Base-by-base conservation (phyloP, 192 early-diverging fungal species). In the Backusella australiensis region DNA sequence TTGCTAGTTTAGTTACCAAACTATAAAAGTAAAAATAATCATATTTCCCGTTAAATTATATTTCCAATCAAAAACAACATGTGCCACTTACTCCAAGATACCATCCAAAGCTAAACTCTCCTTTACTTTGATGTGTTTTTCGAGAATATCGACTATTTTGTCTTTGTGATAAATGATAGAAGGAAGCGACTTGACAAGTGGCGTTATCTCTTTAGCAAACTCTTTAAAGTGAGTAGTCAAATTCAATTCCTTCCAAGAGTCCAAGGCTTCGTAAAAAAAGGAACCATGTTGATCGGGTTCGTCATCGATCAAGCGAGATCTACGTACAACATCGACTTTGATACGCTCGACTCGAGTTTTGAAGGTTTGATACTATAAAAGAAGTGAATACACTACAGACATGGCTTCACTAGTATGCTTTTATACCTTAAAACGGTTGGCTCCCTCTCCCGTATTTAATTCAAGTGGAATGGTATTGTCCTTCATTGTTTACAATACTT, bases 111-210 rank as follows among this genome's bases (percentile, higher is more conserved):
- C 93, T 52, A 93, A 68, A 49, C 85, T 87, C 68, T 92, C 88
- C 6, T 82, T 83, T 56, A 88, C 83, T 32, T 86, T 81, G 59
- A 98, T 67, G 72, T 93, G 86, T 59, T 88, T 86, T 73, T 93
- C 85, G 26, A 97, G 72, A 19, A 89, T 72, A 1, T 86, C 81
- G 0, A 94, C 85, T 46, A 99, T 91, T 21, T 84, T 80, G 6
- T 92, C 89, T 78, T 97, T 96, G 81, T 99, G 95, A 79, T 96
- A 95, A 8, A 99, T 85, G 23, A 99, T 85, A 77, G 94, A 91
- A n/a, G 95, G 90, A 17, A 99, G 85, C 14, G 94, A 93, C 78
- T 92, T 86, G 71, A 88, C 83, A 70, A 89, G 85, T 34, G 85
- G 82, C 53, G 82, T 83, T 29, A 97, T 85, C 7, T 94, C 91